Conservation (phyloP, 352 stramenopile species). For the Phytopythium aichiense region DNA sequence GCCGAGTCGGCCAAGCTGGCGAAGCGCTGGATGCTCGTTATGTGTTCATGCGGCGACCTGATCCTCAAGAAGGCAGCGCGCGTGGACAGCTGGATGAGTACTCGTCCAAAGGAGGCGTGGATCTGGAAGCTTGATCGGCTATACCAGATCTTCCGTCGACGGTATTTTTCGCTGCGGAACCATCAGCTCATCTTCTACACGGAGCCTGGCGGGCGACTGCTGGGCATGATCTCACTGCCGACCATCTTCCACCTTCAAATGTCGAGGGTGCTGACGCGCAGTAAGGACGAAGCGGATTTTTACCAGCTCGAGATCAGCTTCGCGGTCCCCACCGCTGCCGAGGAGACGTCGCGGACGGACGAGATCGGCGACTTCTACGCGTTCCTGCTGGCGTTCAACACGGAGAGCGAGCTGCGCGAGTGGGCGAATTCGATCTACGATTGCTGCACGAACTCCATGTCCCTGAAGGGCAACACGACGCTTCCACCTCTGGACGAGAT, state of each 20-base stretch:
- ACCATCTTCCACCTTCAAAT: conserved; percentile 79
- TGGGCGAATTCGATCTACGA: conserved; percentile 82
- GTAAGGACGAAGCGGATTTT: conserved; percentile 66
- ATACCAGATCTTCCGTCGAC: conserved; percentile 80
- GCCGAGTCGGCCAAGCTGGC: conserved; percentile 62
- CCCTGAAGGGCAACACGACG: conserved; percentile 60
- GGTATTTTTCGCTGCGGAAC: conserved; percentile 81
- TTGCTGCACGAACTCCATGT: conserved; percentile 87
- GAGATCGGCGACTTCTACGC: conserved; percentile 79
- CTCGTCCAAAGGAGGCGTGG: conserved; percentile 78
- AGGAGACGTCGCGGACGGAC: conserved; percentile 53
- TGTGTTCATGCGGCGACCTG: conserved; percentile 81
- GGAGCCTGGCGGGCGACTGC: conserved; percentile 52
- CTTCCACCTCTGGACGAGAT: conserved; percentile 66
- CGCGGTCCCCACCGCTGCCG: conserved; percentile 53
- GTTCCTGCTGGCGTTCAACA: conserved; percentile 76
- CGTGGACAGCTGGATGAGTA: conserved; percentile 73
- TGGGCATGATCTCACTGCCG: conserved; percentile 77
- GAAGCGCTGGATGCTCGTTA: conserved; percentile 87
- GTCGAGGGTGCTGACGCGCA: conserved; percentile 72
- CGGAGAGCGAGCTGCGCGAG: conserved; percentile 57
- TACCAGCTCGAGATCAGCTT: conserved; percentile 86
- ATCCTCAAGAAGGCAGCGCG: conserved; percentile 65
- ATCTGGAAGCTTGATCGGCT: conserved; percentile 86
- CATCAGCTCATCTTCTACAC: conserved; percentile 82